Conservation (phyloP, 768 basidiomycete species). For the Lactarius quietus region DNA sequence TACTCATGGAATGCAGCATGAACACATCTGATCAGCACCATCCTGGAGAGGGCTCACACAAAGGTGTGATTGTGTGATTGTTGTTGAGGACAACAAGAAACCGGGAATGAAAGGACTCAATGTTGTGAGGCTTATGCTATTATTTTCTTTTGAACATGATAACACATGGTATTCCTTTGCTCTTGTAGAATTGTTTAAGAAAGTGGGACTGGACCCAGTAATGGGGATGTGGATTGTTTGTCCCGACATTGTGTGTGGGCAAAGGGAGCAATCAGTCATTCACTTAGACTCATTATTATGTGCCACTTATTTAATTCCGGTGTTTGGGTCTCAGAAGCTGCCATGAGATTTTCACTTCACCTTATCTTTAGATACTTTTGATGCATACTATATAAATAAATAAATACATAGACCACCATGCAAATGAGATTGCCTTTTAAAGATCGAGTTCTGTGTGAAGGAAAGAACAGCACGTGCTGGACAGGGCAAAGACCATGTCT, state of each 20-base stretch:
- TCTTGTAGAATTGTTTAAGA: conserved; percentile 1
- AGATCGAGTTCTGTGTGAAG: too few species aligned
- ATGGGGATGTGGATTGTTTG: neutral
- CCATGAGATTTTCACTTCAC: conserved; percentile 12
- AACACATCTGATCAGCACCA: neutral
- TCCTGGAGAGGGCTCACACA: neutral
- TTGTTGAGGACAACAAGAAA: neutral
- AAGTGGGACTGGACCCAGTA: neutral
- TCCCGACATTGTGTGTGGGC: neutral
- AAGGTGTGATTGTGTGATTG: neutral
- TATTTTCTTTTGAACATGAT: neutral
- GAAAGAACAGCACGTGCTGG: too few species aligned
- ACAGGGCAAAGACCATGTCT: too few species aligned
- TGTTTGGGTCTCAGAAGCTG: neutral
- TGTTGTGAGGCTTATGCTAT: neutral
- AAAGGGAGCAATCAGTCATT: neutral
- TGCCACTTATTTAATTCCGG: neutral
- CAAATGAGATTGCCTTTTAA: neutral
- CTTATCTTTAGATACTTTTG: conserved; percentile 28
- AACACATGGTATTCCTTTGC: neutral
- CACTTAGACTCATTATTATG: neutral
- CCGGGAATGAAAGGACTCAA: neutral
- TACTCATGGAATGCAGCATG: neutral
- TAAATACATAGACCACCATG: conserved; percentile 32
- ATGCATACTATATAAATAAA: conserved; percentile 32